phyloP scores from a whole-genome alignment of 2,329 filamentous ascomycete genomes.

The Monascus ruber region DNA sequence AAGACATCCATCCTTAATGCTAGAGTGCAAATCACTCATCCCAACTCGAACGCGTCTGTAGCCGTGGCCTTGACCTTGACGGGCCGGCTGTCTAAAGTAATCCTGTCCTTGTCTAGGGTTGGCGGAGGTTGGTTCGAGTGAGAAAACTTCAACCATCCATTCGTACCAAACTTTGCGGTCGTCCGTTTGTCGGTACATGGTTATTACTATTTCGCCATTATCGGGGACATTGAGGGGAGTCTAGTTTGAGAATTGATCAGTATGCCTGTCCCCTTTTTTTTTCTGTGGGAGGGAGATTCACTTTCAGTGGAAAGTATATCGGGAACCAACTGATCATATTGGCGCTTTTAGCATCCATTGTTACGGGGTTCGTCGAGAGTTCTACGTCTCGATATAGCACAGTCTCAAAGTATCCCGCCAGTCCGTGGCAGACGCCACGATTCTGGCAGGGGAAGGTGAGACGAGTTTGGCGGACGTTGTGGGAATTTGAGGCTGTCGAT shows the following conservation, averaged over 20 bases:
- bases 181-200: slow-evolving; percentile 93
- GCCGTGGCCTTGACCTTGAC: slow-evolving; percentile 7
- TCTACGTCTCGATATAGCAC: slow-evolving; percentile 82
- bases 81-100: background rate
- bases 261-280: slow-evolving; percentile 7
- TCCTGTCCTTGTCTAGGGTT: slow-evolving; percentile 1
- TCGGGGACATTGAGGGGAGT: slow-evolving; percentile 76
- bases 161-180: slow-evolving; percentile 97
- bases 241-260: slow-evolving; percentile 34
- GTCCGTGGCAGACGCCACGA: slow-evolving; percentile 75
- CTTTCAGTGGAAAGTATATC: slow-evolving; percentile 94
- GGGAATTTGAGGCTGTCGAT: slow-evolving; percentile 63
- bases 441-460: slow-evolving; percentile 67
- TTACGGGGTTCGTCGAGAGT: slow-evolving; percentile 83
- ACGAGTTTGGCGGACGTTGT: slow-evolving; percentile 73
- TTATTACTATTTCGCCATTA: slow-evolving; percentile 73
- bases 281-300: slow-evolving; percentile 31
- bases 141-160: slow-evolving; percentile 84
- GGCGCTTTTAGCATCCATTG: slow-evolving; percentile 82
- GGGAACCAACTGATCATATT: slow-evolving; percentile 99
- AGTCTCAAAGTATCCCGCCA: slow-evolving; percentile 92
- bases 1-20: slow-evolving; percentile 38
- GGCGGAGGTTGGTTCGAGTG: slow-evolving; percentile 15
- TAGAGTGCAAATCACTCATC: slow-evolving; percentile 37
- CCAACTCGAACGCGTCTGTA: slow-evolving; percentile 27